Conservation (phyloP, 176 grass and related monocot species). For the Triticum dicoccoides region DNA sequence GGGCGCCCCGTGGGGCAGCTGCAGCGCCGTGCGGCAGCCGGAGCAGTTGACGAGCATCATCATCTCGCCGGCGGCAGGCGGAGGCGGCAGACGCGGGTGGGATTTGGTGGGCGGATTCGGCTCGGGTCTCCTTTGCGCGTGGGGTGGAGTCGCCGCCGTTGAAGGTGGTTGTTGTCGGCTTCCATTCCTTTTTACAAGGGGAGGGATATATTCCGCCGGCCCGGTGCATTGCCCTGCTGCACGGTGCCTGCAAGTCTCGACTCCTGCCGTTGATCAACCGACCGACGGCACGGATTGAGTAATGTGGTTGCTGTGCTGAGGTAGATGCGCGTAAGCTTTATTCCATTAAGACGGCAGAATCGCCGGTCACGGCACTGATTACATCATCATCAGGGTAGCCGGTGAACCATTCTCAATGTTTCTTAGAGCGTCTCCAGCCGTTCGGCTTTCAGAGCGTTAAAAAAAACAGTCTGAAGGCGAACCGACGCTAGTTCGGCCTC, state of each 20-base stretch:
- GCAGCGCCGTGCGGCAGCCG: conserved; percentile 73
- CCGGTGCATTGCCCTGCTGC: no score
- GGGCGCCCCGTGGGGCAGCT: conserved; percentile 74
- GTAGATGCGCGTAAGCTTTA: not conserved
- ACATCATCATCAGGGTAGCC: no score
- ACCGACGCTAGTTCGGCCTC: no score
- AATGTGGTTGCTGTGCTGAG: not conserved
- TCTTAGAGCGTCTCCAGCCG: no score
- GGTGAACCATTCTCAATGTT: no score
- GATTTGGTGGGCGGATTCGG: not conserved
- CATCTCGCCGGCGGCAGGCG: conserved; percentile 28
- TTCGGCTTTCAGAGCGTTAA: no score
- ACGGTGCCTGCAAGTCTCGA: not conserved
- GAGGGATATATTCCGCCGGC: not conserved
- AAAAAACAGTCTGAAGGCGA: no score
- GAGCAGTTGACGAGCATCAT: conserved; percentile 91
- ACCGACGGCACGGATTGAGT: not conserved
- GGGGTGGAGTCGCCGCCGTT: conserved; percentile 6
- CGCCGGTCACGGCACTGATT: no score
- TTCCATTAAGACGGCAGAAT: no score
- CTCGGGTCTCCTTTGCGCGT: conserved; percentile 6
- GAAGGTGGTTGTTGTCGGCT: not conserved
- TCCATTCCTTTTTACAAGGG: not conserved
- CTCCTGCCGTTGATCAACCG: not conserved
- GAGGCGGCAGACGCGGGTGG: not conserved